These are phyloP conservation scores for Claviceps humidiphila DNA, from an alignment of 2,329 filamentous ascomycete genomes.

Conservation along the genomic window DNA sequence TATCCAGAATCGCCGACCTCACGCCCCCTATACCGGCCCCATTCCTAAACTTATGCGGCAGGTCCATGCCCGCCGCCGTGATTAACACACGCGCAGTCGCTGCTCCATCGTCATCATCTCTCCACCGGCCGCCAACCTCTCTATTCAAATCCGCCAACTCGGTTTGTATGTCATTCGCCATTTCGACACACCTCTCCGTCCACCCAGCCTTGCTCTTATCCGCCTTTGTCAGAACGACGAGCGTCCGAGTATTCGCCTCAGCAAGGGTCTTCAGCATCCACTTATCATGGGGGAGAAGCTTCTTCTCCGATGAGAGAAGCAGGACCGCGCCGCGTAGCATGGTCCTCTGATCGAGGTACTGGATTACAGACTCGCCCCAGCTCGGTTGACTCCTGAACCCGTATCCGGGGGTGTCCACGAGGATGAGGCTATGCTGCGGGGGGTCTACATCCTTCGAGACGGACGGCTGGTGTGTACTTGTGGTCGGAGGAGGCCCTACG, in stretches of 20 bases:
- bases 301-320: slow-evolving; percentile 39
- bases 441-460: slow-evolving; percentile 22
- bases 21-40: slow-evolving; percentile 27
- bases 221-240: slow-evolving; percentile 43
- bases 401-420: slow-evolving; percentile 41
- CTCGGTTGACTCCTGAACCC: slow-evolving; percentile 30
- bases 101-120: slow-evolving; percentile 11
- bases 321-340: slow-evolving; percentile 39
- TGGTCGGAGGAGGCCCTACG: slow-evolving; percentile 29
- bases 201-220: slow-evolving; percentile 31
- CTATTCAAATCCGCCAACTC: slow-evolving; percentile 14
- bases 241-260: slow-evolving; percentile 29
- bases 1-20: slow-evolving; percentile 25
- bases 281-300: slow-evolving; percentile 33
- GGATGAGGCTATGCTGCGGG: slow-evolving; percentile 32
- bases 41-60: slow-evolving; percentile 17
- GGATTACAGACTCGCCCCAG: slow-evolving; percentile 40
- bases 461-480: slow-evolving; percentile 12
- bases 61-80: slow-evolving; percentile 25
- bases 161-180: slow-evolving; percentile 15
- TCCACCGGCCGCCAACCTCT: slow-evolving; percentile 15
- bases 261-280: slow-evolving; percentile 34
- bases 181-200: slow-evolving; percentile 13
- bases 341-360: slow-evolving; percentile 34
- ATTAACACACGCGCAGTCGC: slow-evolving; percentile 20